Evolutionary conservation across 805 yeast species (phyloP), one percentile per base, ranked within the genome.

Genomic region (Ascoidea rubescens): DNA sequence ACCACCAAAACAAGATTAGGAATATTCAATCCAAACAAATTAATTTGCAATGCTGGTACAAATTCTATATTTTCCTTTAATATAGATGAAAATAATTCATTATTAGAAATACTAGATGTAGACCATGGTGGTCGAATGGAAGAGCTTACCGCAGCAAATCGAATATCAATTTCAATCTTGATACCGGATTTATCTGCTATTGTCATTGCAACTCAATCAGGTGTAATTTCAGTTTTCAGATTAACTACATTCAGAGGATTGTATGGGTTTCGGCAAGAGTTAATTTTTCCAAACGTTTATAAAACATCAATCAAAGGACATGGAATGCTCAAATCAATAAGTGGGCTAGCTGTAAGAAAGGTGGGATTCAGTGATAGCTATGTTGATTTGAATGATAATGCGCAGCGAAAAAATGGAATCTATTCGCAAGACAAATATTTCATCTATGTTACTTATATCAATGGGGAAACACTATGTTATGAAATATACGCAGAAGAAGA

Each of bases 31-130:
- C 66, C 67, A 0, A 72, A 73, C 50, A 66, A 70, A 8, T 63
- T 79, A 28, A 67, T 73, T 43, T 77, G 81, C 58, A 72, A 69
- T 56, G 70, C 77, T 4, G 69, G 77, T 1, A 71, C 78, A 0
- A 62, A 69, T 4, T 61, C 67, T 28, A 59, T 77, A 1, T 78
- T 75, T 57, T 67, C 67, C 16, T 59, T 70, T 55, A 59, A 60
- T 28, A 31, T 5, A 5, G 42, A 37, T n/a, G 32, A 12, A 10
- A 16, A 31, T 17, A 30, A 43, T 8, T 14, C 28, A 6, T 31
- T 32, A 8, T 10, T 10, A 8, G 7, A 31, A 5, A 12, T 43
- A 14, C 16, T 47, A n/a, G 12, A 8, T 28, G 17, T 28, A 5
- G 33, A 8, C 10, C 31, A n/a, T 7, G 46, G 6, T 10, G 14